Evolutionary conservation across 192 early-diverging fungal species (phyloP).

Genomic region (Entophlyctis luteolus): DNA sequence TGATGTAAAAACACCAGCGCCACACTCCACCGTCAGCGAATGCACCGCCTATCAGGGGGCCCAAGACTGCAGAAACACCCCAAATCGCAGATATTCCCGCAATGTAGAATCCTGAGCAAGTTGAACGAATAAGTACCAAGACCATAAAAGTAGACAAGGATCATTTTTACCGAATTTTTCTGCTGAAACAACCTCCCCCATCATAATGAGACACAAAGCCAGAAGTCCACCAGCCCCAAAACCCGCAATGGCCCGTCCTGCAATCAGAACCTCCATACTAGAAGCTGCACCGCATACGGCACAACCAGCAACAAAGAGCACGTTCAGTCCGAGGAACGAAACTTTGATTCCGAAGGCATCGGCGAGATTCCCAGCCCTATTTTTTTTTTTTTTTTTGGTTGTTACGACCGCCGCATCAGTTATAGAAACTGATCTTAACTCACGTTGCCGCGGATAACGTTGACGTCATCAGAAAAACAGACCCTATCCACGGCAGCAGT

Average conservation of each 20-base stretch:
- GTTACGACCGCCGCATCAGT: not conserved
- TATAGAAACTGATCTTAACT: not conserved
- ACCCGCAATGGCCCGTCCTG: slow-evolving; percentile 69
- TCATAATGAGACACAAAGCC: slow-evolving; percentile 67
- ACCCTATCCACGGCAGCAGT: slow-evolving; percentile 76
- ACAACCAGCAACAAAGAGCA: slow-evolving; percentile 72
- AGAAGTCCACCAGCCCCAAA: slow-evolving; percentile 72
- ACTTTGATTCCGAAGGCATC: slow-evolving; percentile 82
- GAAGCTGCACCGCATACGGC: slow-evolving; percentile 37
- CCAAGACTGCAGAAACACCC: slow-evolving; percentile 71
- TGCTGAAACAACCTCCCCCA: no score
- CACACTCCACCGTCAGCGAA: slow-evolving; percentile 54
- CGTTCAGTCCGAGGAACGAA: slow-evolving; percentile 61
- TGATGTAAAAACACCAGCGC: slow-evolving; percentile 65
- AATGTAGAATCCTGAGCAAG: slow-evolving; percentile 13
- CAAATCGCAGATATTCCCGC: slow-evolving; percentile 70
- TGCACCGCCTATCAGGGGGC: slow-evolving; percentile 76
- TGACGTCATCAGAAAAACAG: slow-evolving; percentile 62
- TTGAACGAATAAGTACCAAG: no score
- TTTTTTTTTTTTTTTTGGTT: not conserved
- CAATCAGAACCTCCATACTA: slow-evolving; percentile 55
- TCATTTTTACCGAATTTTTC: no score
- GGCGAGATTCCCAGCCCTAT: slow-evolving; percentile 68
- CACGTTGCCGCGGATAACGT: not conserved
- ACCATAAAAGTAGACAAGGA: no score